A percentile compares a stretch with the other conserved stretches of the same genome.
Conservation (phyloP, 2,329 filamentous ascomycete genomes). For the Ophiostoma australiae region DNA sequence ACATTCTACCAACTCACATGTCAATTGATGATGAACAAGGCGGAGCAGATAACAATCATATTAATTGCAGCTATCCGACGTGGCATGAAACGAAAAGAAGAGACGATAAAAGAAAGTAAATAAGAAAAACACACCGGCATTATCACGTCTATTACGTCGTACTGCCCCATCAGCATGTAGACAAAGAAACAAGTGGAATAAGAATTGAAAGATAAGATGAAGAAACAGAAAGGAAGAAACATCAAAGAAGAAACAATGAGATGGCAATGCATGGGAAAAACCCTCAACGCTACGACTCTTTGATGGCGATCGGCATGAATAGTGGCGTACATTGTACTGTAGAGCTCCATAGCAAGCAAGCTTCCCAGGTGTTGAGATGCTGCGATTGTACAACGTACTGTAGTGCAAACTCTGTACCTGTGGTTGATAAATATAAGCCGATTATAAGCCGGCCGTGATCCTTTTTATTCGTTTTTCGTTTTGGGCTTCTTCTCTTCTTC, state of each 20-base stretch:
- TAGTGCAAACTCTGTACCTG: not conserved
- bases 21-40: not conserved
- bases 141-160: not conserved
- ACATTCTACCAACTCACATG: not conserved
- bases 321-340: not conserved
- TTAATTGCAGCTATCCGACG: not conserved
- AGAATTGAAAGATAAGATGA: not conserved
- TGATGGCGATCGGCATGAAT: slow-evolving; percentile 12
- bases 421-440: slow-evolving; percentile 7
- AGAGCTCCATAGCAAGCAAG: slow-evolving; percentile 10
- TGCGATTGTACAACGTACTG: not conserved
- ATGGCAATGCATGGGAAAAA: not conserved
- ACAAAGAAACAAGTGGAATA: slow-evolving; percentile 4
- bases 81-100: too few relatives aligned
- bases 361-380: not conserved
- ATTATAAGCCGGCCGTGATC: not conserved
- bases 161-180: slow-evolving; percentile 2
- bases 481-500: not conserved
- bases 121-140: not conserved
- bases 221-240: not conserved
- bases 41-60: not conserved
- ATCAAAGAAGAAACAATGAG: not conserved
- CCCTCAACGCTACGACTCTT: not conserved
- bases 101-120: not conserved
- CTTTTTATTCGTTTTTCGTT: not conserved